Base-by-base conservation (phyloP, 805 yeast species). In the Yamadazyma scolyti region DNA sequence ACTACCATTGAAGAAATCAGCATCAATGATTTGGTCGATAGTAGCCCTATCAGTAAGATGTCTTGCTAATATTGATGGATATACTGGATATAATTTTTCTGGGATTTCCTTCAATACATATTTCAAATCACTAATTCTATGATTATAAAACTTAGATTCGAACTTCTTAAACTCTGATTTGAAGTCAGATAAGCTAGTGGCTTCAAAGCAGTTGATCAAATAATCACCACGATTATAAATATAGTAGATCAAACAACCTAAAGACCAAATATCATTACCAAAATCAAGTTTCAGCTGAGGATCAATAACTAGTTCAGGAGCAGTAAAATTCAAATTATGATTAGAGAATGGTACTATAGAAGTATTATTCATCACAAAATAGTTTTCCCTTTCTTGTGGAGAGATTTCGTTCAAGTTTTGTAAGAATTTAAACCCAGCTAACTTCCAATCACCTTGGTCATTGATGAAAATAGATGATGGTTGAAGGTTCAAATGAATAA, bases 401-500 rank as follows among this genome's bases (percentile, higher is more conserved):
- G 68, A 56, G 24, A 70, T 40, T 43, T 64, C 84, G 48, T 65
- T 73, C 53, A 61, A 72, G 48, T 61, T 73, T 40, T 63, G 63
- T n/a, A 66, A 33, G 32, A 65, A 65, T 28, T 49, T 50, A 37
- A 93, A 70, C 0, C 97, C 97, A 5, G 83, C 73, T 2, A 93
- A 53, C 54, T 90, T 93, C 97, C 98, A 93, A 58, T 93, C 97
- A 4, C 94, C 89, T 43, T 79, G 82, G 23, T 77, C 82, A 43
- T 83, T 89, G 12, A 90, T 73, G 34, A 82, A 73, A 1, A 93
- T 68, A 0, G 95, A 75, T 6, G 73, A 62, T 1, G 98, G 98
- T 41, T 79, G 79, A 20, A 93, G 43, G 42, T 87, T 84, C 42
- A 84, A 54, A 58, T 90, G 96, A 5, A 84, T 81, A 16, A 77